These are phyloP conservation scores for Scleroderma bovista DNA, from an alignment of 768 basidiomycete genomes.

Conservation along the genomic window DNA sequence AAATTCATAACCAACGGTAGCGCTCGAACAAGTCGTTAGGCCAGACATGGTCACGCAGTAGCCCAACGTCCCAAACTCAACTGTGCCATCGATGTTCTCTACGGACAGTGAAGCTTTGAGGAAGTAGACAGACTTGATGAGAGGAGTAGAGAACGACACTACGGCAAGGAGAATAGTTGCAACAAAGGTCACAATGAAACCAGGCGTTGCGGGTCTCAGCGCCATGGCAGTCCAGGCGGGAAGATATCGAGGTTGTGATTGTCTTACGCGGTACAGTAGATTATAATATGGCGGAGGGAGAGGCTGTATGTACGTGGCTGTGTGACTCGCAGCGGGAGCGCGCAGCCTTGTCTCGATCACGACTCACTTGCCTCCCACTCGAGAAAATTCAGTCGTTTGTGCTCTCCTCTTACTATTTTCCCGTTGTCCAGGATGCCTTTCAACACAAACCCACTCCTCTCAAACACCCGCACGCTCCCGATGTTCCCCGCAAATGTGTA, in stretches of 20 bases:
- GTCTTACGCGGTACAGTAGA: not conserved
- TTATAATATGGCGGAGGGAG: too few species aligned
- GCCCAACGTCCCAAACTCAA: slow-evolving; percentile 86
- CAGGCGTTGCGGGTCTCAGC: slow-evolving; percentile 85
- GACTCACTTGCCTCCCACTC: slow-evolving; percentile 21
- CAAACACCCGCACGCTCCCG: slow-evolving; percentile 59
- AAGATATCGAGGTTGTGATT: not conserved
- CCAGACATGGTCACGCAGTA: slow-evolving; percentile 66
- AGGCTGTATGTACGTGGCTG: not conserved
- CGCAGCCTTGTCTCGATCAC: not conserved
- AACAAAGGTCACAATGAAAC: slow-evolving; percentile 75
- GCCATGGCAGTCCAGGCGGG: slow-evolving; percentile 40
- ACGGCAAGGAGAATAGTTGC: slow-evolving; percentile 77
- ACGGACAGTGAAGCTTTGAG: slow-evolving; percentile 64
- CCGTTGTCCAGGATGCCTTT: slow-evolving; percentile 35
- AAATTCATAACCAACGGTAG: slow-evolving; percentile 82
- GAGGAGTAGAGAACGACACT: slow-evolving; percentile 88
- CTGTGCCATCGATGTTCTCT: slow-evolving; percentile 45
- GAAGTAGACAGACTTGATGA: slow-evolving; percentile 86
- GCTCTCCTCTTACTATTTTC: slow-evolving; percentile 33
- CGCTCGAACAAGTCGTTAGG: slow-evolving; percentile 67
- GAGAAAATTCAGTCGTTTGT: slow-evolving; percentile 31
- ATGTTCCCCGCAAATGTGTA: slow-evolving; percentile 47
- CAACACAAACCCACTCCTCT: slow-evolving; percentile 56
- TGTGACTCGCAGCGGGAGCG: not conserved